Conservation (phyloP, 2,329 filamentous ascomycete genomes). For the Calonectria naviculata region DNA sequence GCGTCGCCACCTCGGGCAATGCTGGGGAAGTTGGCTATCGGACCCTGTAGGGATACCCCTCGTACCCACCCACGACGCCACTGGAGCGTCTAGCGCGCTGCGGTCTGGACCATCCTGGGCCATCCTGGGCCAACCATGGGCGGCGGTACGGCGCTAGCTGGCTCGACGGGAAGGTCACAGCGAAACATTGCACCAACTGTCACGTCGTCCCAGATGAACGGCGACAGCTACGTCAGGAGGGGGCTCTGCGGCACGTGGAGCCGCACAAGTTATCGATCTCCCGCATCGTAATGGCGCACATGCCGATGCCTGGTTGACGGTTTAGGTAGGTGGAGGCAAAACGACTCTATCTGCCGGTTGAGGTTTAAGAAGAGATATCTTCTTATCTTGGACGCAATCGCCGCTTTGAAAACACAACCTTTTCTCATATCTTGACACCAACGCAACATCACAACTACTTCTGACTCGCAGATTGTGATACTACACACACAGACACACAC, state of each 20-base stretch:
- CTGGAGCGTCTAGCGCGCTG: not conserved
- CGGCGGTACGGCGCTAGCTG: not conserved
- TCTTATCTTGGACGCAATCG: not conserved
- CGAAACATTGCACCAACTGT: conserved; percentile 1
- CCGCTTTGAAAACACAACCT: not conserved
- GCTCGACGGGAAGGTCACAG: conserved; percentile 11
- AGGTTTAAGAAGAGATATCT: conserved; percentile 12
- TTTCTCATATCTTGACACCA: not conserved
- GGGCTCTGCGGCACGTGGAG: conserved; percentile 8
- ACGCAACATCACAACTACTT: not conserved
- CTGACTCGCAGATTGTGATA: too few species aligned
- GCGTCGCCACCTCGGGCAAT: not conserved
- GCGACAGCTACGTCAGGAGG: not conserved
- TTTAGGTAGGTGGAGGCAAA: conserved; percentile 13
- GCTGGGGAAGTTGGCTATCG: not conserved
- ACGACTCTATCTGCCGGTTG: not conserved
- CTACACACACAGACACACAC: not conserved
- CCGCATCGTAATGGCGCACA: conserved; percentile 3
- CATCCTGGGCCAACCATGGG: not conserved
- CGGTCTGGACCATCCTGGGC: not conserved
- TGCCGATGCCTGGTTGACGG: not conserved
- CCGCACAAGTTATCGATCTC: not conserved
- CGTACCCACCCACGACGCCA: not conserved
- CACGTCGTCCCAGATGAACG: not conserved
- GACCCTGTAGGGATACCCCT: not conserved